Percentiles rank a stretch among this genome's conserved stretches.
These are phyloP conservation scores for Geotrichum ghanense DNA, from an alignment of 805 yeast species.

Conservation along the genomic window DNA sequence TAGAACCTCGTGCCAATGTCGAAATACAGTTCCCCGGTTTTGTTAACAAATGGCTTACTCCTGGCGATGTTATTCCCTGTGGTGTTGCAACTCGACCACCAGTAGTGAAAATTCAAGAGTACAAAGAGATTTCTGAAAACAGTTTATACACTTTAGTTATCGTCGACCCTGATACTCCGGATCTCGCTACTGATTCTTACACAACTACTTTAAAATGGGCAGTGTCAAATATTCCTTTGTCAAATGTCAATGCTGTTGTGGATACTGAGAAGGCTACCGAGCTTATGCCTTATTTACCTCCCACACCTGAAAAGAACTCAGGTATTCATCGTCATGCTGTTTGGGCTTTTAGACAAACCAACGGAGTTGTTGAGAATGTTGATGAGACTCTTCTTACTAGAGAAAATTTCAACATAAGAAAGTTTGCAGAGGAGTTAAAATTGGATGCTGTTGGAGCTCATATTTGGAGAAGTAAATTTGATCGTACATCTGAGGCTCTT, in stretches of 20 bases:
- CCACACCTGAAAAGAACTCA: conserved; percentile 81
- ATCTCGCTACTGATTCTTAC: conserved; percentile 54
- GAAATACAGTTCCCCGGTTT: conserved; percentile 64
- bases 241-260: conserved; percentile 46
- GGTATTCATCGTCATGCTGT: conserved; percentile 73
- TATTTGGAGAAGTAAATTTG: conserved; percentile 80
- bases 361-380: conserved; percentile 1
- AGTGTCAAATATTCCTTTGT: conserved; percentile 50
- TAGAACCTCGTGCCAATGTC: conserved; percentile 71
- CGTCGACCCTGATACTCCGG: conserved; percentile 90
- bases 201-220: conserved; percentile 71
- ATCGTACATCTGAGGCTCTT: conserved; percentile 54
- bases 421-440: conserved; percentile 42
- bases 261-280: conserved; percentile 19
- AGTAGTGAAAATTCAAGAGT: conserved; percentile 64
- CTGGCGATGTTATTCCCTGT: conserved; percentile 67
- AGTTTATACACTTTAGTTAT: conserved; percentile 65
- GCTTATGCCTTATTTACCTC: conserved; percentile 58
- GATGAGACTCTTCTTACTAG: conserved; percentile 20
- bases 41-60: conserved; percentile 50
- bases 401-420: conserved; percentile 59
- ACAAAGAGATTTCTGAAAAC: conserved; percentile 35
- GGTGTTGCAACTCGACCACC: conserved; percentile 69
- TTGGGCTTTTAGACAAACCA: conserved; percentile 78
- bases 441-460: conserved; percentile 85